Evolutionary conservation across 208 protist species (phyloP).

Genomic region (Balamuthia mandrillaris): DNA sequence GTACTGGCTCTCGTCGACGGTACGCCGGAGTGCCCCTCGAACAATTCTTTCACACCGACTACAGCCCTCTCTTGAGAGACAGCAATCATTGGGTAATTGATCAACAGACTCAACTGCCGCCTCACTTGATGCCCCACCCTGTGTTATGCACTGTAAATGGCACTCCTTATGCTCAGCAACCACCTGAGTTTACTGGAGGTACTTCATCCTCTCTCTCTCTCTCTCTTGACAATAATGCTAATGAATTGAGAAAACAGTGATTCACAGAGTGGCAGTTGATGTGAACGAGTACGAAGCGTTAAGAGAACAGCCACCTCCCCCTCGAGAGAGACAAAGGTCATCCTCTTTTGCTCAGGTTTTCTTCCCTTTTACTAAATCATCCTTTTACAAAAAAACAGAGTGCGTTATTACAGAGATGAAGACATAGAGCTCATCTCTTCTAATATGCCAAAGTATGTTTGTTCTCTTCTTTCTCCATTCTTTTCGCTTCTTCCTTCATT

Average conservation of each 20-base stretch:
- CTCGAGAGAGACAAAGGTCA: background rate
- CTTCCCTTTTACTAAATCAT: background rate
- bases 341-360: background rate
- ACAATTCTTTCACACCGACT: conserved; percentile 39
- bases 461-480: background rate
- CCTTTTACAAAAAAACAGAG: background rate
- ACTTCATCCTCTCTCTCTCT: background rate
- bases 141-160: conserved; percentile 26
- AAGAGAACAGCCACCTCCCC: background rate
- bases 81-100: conserved; percentile 28
- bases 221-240: background rate
- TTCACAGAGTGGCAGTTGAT: conserved; percentile 1
- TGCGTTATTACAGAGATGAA: background rate
- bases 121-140: background rate
- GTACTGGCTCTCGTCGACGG: background rate
- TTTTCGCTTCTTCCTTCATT: background rate
- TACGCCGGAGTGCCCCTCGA: conserved; percentile 24
- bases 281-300: conserved; percentile 26
- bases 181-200: conserved; percentile 23
- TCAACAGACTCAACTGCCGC: conserved; percentile 1
- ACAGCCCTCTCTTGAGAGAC: background rate
- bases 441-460: background rate
- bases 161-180: conserved; percentile 23
- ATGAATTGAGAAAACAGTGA: background rate
- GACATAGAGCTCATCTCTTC: background rate